Percentiles rank a stretch among this genome's conserved stretches.
Conservation (phyloP, 306 rosid genomes). For the Rubus parviflorus region DNA sequence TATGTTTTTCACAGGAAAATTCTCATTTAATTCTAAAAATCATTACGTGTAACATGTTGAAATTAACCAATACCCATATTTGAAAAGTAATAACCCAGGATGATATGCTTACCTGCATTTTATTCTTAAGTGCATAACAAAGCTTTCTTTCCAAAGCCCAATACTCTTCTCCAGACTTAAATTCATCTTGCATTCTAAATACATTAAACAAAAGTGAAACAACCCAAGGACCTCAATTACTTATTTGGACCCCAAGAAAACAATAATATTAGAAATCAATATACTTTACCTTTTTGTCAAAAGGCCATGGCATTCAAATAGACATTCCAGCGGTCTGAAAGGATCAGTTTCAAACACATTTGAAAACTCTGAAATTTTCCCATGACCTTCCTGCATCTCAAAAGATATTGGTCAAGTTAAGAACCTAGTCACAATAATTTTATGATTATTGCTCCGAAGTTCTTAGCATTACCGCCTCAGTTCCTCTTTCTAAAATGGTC, state of each 20-base stretch:
- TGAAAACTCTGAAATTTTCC: slow-evolving; percentile 35
- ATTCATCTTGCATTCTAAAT: slow-evolving; percentile 64
- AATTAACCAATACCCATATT: not conserved
- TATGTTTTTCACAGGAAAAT: not conserved
- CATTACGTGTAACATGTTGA: not conserved
- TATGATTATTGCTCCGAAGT: slow-evolving; percentile 15
- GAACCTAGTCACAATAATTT: slow-evolving; percentile 21
- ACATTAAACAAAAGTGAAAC: slow-evolving; percentile 30
- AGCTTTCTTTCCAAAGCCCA: slow-evolving; percentile 93
- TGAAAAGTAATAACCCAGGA: not conserved
- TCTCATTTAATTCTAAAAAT: not conserved
- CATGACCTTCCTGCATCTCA: slow-evolving; percentile 45
- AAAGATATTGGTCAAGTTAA: slow-evolving; percentile 14
- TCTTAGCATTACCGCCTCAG: slow-evolving; percentile 41
- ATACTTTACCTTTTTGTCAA: slow-evolving; percentile 56
- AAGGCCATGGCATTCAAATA: slow-evolving; percentile 57
- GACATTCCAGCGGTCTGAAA: slow-evolving; percentile 48
- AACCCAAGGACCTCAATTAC: slow-evolving; percentile 12
- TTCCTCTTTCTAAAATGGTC: slow-evolving; percentile 30
- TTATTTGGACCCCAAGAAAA: slow-evolving; percentile 5
- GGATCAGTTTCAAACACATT: slow-evolving; percentile 40
- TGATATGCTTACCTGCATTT: slow-evolving; percentile 48
- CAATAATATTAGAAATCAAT: slow-evolving; percentile 18
- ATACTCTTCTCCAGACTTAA: slow-evolving; percentile 73
- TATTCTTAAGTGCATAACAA: slow-evolving; percentile 54